Conservation (phyloP, 2,329 filamentous ascomycete species). For the Karstenula rhodostoma region DNA sequence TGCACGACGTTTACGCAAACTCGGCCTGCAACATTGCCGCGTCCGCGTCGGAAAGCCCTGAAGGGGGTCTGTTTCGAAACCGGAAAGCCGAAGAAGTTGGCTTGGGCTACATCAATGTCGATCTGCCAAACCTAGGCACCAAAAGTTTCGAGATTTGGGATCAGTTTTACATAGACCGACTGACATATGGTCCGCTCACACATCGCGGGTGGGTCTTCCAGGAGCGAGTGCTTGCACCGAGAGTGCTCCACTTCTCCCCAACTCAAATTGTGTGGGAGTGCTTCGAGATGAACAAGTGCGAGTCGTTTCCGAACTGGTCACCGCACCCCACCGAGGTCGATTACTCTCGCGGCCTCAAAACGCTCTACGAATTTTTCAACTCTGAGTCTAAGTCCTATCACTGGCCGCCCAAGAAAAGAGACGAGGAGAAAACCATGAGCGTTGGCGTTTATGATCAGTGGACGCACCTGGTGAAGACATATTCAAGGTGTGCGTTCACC, state of each 20-base stretch:
- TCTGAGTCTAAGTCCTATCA: background rate
- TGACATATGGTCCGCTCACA: conserved; percentile 6
- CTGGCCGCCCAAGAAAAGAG: background rate
- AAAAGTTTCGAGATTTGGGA: conserved; percentile 4
- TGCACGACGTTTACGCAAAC: conserved; percentile 11
- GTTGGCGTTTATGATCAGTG: conserved; percentile 1
- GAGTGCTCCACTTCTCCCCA: conserved; percentile 17
- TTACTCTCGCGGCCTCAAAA: background rate
- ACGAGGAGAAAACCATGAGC: background rate
- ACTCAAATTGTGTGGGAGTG: conserved; percentile 25
- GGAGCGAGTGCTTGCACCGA: conserved; percentile 20
- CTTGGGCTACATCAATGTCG: background rate
- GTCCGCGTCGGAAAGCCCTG: background rate
- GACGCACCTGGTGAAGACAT: background rate
- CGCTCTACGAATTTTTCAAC: background rate
- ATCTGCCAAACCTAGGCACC: background rate
- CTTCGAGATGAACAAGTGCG: conserved; percentile 9
- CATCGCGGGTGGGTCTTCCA: conserved; percentile 22
- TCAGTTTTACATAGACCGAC: conserved; percentile 8
- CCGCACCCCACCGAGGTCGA: background rate
- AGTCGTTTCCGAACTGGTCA: conserved; percentile 5
- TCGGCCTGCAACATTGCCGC: conserved; percentile 10
- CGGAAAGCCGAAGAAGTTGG: background rate
- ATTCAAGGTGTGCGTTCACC: conserved; percentile 4
- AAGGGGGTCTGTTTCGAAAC: background rate